phyloP scores from a whole-genome alignment of 768 basidiomycete species.

The Rhodosporidiobolus odoratus region DNA sequence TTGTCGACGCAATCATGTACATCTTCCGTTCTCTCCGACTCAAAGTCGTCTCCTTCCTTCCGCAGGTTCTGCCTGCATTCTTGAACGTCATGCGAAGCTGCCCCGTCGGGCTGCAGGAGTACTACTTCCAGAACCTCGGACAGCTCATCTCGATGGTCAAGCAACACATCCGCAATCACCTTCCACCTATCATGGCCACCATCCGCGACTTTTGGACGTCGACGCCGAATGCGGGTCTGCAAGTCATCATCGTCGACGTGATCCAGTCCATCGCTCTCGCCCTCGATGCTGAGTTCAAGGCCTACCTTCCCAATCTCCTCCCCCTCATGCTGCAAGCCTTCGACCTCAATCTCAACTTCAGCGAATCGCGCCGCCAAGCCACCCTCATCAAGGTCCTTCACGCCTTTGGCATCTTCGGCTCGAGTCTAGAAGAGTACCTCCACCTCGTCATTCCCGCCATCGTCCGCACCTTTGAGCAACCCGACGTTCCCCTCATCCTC shows the following conservation, averaged over 20 bases:
- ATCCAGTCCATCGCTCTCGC: slow-evolving; percentile 90
- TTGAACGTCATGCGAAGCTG: slow-evolving; percentile 71
- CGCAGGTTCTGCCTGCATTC: slow-evolving; percentile 96
- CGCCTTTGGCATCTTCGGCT: slow-evolving; percentile 88
- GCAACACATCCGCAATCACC: slow-evolving; percentile 90
- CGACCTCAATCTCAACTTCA: slow-evolving; percentile 72
- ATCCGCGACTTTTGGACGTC: slow-evolving; percentile 85
- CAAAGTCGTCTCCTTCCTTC: slow-evolving; percentile 89
- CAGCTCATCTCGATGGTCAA: slow-evolving; percentile 94
- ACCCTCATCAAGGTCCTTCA: slow-evolving; percentile 76
- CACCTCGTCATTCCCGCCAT: slow-evolving; percentile 95
- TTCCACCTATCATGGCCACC: slow-evolving; percentile 73
- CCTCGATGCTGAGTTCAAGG: slow-evolving; percentile 93
- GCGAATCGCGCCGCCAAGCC: slow-evolving; percentile 63
- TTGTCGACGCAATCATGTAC: slow-evolving; percentile 96
- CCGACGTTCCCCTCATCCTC: slow-evolving; percentile 65
- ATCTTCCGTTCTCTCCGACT: slow-evolving; percentile 98
- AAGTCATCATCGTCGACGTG: slow-evolving; percentile 83
- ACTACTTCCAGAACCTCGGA: slow-evolving; percentile 89
- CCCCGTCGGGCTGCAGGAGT: slow-evolving; percentile 78
- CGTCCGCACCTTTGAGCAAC: slow-evolving; percentile 79
- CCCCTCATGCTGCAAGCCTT: slow-evolving; percentile 86
- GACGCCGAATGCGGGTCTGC: slow-evolving; percentile 59
- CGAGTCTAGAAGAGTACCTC: slow-evolving; percentile 94
- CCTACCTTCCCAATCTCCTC: slow-evolving; percentile 82